Conservation (phyloP, 2,329 filamentous ascomycete species). For the Aspergillus udagawae region DNA sequence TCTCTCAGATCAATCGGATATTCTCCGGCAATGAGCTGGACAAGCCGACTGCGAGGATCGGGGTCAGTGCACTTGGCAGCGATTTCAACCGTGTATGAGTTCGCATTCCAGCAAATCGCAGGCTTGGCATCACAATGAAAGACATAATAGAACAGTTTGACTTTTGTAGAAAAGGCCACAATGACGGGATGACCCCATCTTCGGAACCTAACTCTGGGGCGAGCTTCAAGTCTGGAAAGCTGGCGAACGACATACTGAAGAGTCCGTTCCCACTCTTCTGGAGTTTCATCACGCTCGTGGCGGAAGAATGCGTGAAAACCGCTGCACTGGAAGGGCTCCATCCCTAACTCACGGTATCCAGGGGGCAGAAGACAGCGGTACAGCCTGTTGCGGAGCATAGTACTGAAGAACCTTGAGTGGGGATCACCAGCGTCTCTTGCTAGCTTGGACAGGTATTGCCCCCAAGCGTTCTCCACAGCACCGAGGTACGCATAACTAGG, state of each 20-base stretch:
- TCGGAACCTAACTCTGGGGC: not conserved
- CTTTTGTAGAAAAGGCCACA: constrained; percentile 10
- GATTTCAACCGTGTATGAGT: constrained; percentile 1
- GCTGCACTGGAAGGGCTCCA: constrained; percentile 4
- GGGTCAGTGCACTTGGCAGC: constrained; percentile 7
- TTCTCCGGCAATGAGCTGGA: constrained; percentile 9
- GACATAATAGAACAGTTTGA: constrained; percentile 16
- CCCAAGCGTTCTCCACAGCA: constrained; percentile 12
- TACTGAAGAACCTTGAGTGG: not conserved
- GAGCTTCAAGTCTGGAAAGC: constrained; percentile 1
- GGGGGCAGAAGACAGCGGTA: constrained; percentile 11
- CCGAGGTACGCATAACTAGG: constrained; percentile 8
- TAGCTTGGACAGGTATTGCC: constrained; percentile 4
- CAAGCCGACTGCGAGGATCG: constrained; percentile 8
- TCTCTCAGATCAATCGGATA: constrained; percentile 8
- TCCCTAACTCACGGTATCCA: constrained; percentile 8
- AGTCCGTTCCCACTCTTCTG: constrained; percentile 11
- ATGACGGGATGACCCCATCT: constrained; percentile 7
- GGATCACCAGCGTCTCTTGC: not conserved
- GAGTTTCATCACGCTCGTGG: constrained; percentile 6
- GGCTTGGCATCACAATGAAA: not conserved
- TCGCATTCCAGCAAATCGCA: not conserved
- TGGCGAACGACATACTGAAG: constrained; percentile 3
- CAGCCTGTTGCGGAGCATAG: not conserved
- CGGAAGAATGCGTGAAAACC: constrained; percentile 10